phyloP scores from a whole-genome alignment of 495 filamentous ascomycete species.

The Trichoderma parareesei region DNA sequence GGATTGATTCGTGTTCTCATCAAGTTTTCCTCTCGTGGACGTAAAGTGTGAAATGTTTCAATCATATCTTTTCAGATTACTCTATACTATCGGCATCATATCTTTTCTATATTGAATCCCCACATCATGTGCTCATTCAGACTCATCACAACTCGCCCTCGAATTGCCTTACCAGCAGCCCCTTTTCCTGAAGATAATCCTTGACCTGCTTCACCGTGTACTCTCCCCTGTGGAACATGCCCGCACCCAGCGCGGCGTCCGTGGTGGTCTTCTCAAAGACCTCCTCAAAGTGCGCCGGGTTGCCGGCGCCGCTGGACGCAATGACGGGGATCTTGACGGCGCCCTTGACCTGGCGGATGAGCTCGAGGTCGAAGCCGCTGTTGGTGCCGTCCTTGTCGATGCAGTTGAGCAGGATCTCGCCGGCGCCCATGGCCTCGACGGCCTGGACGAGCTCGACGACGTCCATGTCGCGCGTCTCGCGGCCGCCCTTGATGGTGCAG shows the following conservation, averaged over 20 bases:
- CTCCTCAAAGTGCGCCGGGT: constrained; percentile 81
- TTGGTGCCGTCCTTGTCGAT: constrained; percentile 97
- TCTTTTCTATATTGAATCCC: too few relatives aligned
- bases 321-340: constrained; percentile 88
- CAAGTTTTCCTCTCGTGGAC: background rate
- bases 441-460: constrained; percentile 79
- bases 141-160: constrained; percentile 41
- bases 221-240: constrained; percentile 95
- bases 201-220: constrained; percentile 96
- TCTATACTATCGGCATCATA: too few relatives aligned
- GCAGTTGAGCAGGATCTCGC: constrained; percentile 92
- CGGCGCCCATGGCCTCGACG: constrained; percentile 92
- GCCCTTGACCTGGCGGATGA: constrained; percentile 78
- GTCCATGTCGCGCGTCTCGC: constrained; percentile 84
- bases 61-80: background rate
- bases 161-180: constrained; percentile 66
- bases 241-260: constrained; percentile 89
- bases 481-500: constrained; percentile 90
- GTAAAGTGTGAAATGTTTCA: background rate
- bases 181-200: constrained; percentile 59
- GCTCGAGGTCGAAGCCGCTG: constrained; percentile 88
- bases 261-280: constrained; percentile 79
- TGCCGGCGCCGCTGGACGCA: constrained; percentile 87
- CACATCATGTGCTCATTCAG: too few relatives aligned
- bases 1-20: background rate